These are phyloP conservation scores for Plenodomus biglobosus DNA, from an alignment of 2,329 filamentous ascomycete genomes.

Conservation along the genomic window DNA sequence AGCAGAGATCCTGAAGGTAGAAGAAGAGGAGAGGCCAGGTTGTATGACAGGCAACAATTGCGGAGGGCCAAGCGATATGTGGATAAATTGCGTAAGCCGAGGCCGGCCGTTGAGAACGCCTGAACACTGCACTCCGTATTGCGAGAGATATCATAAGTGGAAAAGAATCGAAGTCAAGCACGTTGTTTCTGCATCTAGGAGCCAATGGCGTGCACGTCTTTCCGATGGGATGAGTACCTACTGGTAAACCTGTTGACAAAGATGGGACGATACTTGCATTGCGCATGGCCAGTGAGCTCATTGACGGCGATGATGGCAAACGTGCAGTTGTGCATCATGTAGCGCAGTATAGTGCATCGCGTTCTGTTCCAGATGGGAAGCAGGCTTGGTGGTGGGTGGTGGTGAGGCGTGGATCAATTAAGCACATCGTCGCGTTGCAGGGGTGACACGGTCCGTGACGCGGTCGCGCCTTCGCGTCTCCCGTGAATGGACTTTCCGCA, in stretches of 20 bases:
- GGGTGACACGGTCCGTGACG: constrained; percentile 29
- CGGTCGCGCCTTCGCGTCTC: constrained; percentile 35
- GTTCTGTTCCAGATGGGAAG: neutral
- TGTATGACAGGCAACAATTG: neutral
- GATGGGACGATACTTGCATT: too few species aligned
- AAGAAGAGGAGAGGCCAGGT: neutral
- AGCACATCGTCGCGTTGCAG: constrained; percentile 15
- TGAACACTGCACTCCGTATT: neutral
- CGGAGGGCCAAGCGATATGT: neutral
- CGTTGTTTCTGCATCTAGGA: too few species aligned
- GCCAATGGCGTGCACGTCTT: too few species aligned
- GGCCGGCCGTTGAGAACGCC: constrained; percentile 1
- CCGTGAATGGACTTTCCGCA: constrained; percentile 26
- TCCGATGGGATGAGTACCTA: too few species aligned
- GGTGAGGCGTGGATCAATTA: constrained; percentile 15
- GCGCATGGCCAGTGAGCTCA: too few species aligned
- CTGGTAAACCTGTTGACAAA: too few species aligned
- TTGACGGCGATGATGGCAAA: too few species aligned
- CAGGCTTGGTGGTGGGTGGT: neutral
- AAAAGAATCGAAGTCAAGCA: too few species aligned
- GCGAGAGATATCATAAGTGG: neutral
- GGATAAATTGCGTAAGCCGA: constrained; percentile 1
- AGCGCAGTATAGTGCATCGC: neutral
- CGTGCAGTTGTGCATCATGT: neutral
- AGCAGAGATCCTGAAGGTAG: too few species aligned